Base-by-base conservation (phyloP, 306 rosid genomes). In the Hippophae rhamnoides region DNA sequence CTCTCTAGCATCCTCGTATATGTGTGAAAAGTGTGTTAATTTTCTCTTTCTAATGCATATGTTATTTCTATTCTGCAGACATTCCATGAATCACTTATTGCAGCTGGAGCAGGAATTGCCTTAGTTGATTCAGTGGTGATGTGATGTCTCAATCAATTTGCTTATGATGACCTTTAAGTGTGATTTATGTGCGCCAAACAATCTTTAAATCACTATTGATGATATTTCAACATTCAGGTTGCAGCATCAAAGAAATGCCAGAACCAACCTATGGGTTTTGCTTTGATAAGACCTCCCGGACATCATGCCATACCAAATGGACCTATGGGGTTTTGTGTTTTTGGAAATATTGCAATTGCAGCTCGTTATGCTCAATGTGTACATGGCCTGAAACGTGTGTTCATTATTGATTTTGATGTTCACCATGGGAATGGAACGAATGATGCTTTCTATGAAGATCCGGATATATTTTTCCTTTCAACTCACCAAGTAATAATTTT, bases 341-440 rank as follows among this genome's bases (percentile, higher is more conserved):
- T 87, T 41, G 96, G 92, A 74, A 90, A 90, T 73, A 84, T 90
- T 58, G 98, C 96, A 50, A 78, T 87, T 69, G 96, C 92, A 0
- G 96, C 98, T 66, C 96, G 92, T 64, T 80, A 87, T 76, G 92
- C 96, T 42, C 98, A 90, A 70, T 83, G 69, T 58, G 87, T 61
- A 31, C 98, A 90, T 58, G 89, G 92, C 58, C 68, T 90, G 60
- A 87, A 74, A 75, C 89, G 93, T 2, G 89, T 87, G 51, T 90
- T 90, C 68, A 85, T 90, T 60, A 81, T 90, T 71, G 96, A 90
- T 73, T 90, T 90, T 78, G 95, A 90, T 70, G 96, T 84, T 49
- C 96, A 85, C 71, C 96, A 90, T 57, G 98, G 98, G 52, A 90
- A 90, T 79, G 98, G 98, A 52, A 90, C 98, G 69, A 81, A 80